Evolutionary conservation across 2,329 filamentous ascomycete genomes (phyloP), one percentile per base, ranked within the genome.

Genomic region (Aspergillus pseudoviridinutans): DNA sequence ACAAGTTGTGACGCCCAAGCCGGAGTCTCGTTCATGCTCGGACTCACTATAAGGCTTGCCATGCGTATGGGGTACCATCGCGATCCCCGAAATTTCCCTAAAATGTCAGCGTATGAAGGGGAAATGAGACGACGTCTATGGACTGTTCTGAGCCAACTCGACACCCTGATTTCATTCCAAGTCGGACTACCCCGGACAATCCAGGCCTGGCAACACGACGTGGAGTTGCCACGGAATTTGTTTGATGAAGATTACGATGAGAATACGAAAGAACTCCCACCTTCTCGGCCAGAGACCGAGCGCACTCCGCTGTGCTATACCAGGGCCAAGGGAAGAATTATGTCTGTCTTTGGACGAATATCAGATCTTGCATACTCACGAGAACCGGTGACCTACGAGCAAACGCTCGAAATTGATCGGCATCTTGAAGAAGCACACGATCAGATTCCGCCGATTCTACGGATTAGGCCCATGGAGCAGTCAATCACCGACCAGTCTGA

Each of bases 171-270:
- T 1, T 81, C 84, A 1, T 87, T 87, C 64, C 84, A 88, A 64
- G 78, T 88, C 58, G 87, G 87, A 1, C 72, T 89, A 14, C 87
- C 87, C 6, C 80, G 81, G 59, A 84, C 86, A 75, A 78, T 87
- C 47, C 78, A 83, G 56, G 78, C 80, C 27, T 82, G 86, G 61
- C 83, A 87, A 53, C 82, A 79, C 47, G 87, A 89, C 65, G 85
- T 84, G 0, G 68, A 73, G 8, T 66, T 80, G n/a, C 85, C 86
- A 4, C 75, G 78, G 10, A 88, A 89, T 66, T 66, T 88, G 17
- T 70, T 79, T 25, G 86, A 89, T 67, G 78, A 81, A 1, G 85
- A 89, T 63, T 85, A 88, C 59, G 74, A 78, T 58, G 78, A 83
- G 63, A 68, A 79, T 49, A 78, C 76, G 4, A 61, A 65, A 4